Evolutionary conservation across 768 basidiomycete species (phyloP), one percentile per base, ranked within the genome.

Genomic region (Hebeloma cylindrosporum): DNA sequence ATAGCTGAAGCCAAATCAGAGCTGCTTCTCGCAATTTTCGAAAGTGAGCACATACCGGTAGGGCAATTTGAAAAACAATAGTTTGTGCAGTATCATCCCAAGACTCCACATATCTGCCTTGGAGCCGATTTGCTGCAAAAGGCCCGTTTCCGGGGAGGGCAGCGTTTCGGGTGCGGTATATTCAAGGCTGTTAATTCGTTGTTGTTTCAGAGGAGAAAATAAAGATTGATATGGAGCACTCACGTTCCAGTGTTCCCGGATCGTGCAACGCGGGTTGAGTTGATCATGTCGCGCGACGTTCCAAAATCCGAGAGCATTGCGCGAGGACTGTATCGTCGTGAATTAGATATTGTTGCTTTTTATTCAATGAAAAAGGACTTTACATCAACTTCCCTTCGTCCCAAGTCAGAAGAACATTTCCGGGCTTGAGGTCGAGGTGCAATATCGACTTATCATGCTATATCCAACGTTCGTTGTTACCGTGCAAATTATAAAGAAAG

Each of bases 31-130:
- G 7, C 22, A 6, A 26, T 20, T 22, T 17, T 14, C 8, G 6
- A 21, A 17, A 5, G 25, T 2, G 40, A 32, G 21, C 1, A 44
- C 80, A 41, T 83, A 82, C 43, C 72, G 72, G 58, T 93, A 97
- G 0, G 95, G 94, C 14, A 95, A 66, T 25, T 80, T 79, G 68
- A 97, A 93, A 69, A 96, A 98, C 1, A 95, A 68, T 49, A 98
- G 75, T 57, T 93, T 94, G 70, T 97, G 84, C 13, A 98, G 73
- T 44, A 98, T 90, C 87, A 98, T 93, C 51, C 94, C 94, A 11
- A 98, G 74, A 4, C 90, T 91, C 94, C 95, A 98, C 83, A 96
- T 93, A 60, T 98, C 94, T 3, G 88, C 79, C 58, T 93, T 93
- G 0, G 91, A 90, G 56, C 90, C 86, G 2, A 91, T 74, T 34